Conservation (phyloP, 345 rosid species). For the Kandelia obovata region DNA sequence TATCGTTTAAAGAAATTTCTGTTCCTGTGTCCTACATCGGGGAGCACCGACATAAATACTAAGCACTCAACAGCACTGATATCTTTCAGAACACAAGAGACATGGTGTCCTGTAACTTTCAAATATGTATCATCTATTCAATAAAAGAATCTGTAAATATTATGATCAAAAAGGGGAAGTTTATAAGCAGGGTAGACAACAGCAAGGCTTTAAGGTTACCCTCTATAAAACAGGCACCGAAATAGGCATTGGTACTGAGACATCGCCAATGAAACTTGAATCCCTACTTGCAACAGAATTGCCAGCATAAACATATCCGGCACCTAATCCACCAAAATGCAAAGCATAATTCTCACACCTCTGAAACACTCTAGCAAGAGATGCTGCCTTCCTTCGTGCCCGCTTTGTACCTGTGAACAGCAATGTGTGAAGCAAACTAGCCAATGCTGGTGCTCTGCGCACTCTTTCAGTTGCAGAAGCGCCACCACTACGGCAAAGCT, state of each 20-base stretch:
- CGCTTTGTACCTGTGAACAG: constrained; percentile 89
- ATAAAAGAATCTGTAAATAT: constrained; percentile 51
- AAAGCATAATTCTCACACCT: constrained; percentile 58
- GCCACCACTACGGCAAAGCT: constrained; percentile 81
- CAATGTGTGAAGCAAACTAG: constrained; percentile 66
- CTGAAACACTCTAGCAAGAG: constrained; percentile 87
- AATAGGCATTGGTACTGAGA: constrained; percentile 61
- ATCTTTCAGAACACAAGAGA: constrained; percentile 13
- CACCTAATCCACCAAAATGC: constrained; percentile 53
- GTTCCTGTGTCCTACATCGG: constrained; percentile 1
- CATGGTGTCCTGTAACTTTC: constrained; percentile 23
- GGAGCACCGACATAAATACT: constrained; percentile 4
- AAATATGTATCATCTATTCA: constrained; percentile 29
- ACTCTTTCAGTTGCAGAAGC: constrained; percentile 64
- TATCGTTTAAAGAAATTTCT: constrained; percentile 1
- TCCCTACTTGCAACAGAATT: constrained; percentile 45
- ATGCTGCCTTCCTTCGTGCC: constrained; percentile 90
- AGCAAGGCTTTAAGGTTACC: constrained; percentile 15
- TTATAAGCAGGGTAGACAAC: constrained; percentile 13
- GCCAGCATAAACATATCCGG: constrained; percentile 59
- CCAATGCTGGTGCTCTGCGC: constrained; percentile 71
- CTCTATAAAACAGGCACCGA: constrained; percentile 64
- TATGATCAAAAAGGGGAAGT: constrained; percentile 28
- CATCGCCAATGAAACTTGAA: constrained; percentile 52
- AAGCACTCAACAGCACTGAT: constrained; percentile 7